Conservation (phyloP, 75 land plant species). For the Picea glauca region DNA sequence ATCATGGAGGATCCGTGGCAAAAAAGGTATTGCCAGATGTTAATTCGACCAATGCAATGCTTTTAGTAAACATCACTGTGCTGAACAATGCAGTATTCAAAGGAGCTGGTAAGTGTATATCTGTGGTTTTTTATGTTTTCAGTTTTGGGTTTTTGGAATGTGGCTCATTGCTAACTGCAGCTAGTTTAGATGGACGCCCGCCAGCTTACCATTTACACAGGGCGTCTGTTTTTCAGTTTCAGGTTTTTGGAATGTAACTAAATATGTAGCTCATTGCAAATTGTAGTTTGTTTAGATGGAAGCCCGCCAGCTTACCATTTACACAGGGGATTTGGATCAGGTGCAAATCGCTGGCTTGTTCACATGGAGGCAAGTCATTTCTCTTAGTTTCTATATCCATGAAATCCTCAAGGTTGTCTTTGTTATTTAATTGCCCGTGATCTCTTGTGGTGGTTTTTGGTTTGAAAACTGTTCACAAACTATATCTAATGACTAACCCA, state of each 20-base stretch:
- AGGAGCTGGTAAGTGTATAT: no score
- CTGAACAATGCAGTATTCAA: background rate
- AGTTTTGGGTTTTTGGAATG: background rate
- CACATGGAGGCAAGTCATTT: constrained; percentile 56
- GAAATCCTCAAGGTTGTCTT: no score
- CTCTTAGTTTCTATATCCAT: background rate
- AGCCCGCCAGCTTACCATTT: constrained; percentile 59
- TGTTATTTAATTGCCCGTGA: background rate
- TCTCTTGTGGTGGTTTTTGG: background rate
- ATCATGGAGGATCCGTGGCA: no score
- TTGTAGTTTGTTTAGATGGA: background rate
- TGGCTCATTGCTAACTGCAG: background rate
- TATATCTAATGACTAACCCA: background rate
- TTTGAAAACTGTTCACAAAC: background rate
- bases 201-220: constrained; percentile 66
- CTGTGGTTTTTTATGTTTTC: no score
- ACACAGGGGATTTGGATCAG: constrained; percentile 64
- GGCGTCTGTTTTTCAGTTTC: constrained; percentile 6
- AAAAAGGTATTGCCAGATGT: no score
- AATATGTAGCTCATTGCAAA: background rate
- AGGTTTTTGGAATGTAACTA: background rate
- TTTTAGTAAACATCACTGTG: background rate
- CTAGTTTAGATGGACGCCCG: no score
- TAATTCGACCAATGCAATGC: no score
- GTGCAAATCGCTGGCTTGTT: constrained; percentile 73